Conservation (phyloP, 2,329 filamentous ascomycete species). For the Tolypocladium tundrense region DNA sequence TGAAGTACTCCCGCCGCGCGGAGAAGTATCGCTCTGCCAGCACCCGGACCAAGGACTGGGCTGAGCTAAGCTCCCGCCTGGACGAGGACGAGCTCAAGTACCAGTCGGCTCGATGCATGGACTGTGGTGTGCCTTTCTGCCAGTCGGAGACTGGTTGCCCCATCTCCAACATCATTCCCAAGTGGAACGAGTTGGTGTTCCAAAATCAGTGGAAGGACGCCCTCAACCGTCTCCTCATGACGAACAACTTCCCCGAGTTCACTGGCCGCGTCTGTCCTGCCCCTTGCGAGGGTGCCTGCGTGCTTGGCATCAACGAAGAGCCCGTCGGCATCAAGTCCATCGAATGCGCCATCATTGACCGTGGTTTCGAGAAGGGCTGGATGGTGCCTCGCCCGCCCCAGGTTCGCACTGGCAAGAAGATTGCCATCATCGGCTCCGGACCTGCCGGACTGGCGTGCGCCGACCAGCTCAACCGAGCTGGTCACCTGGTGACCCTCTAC, state of each 20-base stretch:
- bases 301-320: slow-evolving; percentile 92
- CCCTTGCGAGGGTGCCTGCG: slow-evolving; percentile 92
- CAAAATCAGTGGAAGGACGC: slow-evolving; percentile 80
- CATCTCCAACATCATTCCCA: slow-evolving; percentile 95
- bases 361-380: slow-evolving; percentile 97
- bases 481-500: slow-evolving; percentile 81
- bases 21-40: slow-evolving; percentile 87
- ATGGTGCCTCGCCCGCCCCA: slow-evolving; percentile 77
- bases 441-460: slow-evolving; percentile 83
- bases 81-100: slow-evolving; percentile 95
- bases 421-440: slow-evolving; percentile 86
- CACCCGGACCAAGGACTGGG: slow-evolving; percentile 85
- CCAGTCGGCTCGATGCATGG: slow-evolving; percentile 94
- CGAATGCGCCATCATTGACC: slow-evolving; percentile 94
- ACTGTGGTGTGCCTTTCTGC: slow-evolving; percentile 96
- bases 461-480: slow-evolving; percentile 89
- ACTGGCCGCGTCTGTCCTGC: slow-evolving; percentile 95
- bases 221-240: slow-evolving; percentile 84
- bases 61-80: slow-evolving; percentile 76
- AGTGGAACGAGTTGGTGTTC: slow-evolving; percentile 82
- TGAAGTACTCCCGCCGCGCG: slow-evolving; percentile 86
- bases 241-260: slow-evolving; percentile 98
- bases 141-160: slow-evolving; percentile 94
- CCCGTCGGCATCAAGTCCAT: slow-evolving; percentile 98
- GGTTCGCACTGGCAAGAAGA: slow-evolving; percentile 74